These are phyloP conservation scores for Neopestalotiopsis rosae DNA, from an alignment of 2,329 filamentous ascomycete genomes.

Conservation along the genomic window DNA sequence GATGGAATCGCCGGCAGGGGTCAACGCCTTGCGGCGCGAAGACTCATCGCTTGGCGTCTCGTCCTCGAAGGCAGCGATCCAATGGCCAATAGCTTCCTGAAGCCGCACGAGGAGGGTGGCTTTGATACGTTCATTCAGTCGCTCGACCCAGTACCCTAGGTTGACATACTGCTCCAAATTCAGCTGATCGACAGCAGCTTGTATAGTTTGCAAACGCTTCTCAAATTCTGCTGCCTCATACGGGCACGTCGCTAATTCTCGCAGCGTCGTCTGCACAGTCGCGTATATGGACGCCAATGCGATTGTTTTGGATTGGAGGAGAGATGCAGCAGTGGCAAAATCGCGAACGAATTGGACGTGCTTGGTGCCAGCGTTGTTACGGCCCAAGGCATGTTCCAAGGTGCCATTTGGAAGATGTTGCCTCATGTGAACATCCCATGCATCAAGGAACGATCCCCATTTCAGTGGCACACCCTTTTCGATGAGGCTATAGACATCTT, in stretches of 20 bases:
- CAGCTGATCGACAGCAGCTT: conserved; percentile 92
- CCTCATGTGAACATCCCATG: conserved; percentile 87
- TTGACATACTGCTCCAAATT: conserved; percentile 97
- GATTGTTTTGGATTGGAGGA: conserved; percentile 86
- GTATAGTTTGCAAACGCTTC: conserved; percentile 80
- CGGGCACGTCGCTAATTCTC: conserved; percentile 82
- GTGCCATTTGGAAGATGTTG: conserved; percentile 62
- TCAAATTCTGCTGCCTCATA: conserved; percentile 85
- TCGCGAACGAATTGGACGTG: conserved; percentile 97
- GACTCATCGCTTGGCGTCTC: conserved; percentile 52
- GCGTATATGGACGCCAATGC: conserved; percentile 79
- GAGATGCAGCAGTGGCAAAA: conserved; percentile 84
- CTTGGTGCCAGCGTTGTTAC: conserved; percentile 78
- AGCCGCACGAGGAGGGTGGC: conserved; percentile 79
- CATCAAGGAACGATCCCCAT: conserved; percentile 98
- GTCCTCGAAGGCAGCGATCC: conserved; percentile 85
- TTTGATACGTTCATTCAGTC: conserved; percentile 87
- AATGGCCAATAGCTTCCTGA: conserved; percentile 81
- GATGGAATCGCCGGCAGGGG: conserved; percentile 46
- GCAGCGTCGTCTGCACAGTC: conserved; percentile 80
- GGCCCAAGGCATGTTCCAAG: conserved; percentile 59
- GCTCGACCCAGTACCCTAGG: conserved; percentile 84
- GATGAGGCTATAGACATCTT: conserved; percentile 84
- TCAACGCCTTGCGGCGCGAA: conserved; percentile 56
- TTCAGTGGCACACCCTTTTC: conserved; percentile 86